A percentile compares a stretch with the other conserved stretches of the same genome.
phyloP scores from a whole-genome alignment of 805 yeast genomes.

The Candida hispaniensis region DNA sequence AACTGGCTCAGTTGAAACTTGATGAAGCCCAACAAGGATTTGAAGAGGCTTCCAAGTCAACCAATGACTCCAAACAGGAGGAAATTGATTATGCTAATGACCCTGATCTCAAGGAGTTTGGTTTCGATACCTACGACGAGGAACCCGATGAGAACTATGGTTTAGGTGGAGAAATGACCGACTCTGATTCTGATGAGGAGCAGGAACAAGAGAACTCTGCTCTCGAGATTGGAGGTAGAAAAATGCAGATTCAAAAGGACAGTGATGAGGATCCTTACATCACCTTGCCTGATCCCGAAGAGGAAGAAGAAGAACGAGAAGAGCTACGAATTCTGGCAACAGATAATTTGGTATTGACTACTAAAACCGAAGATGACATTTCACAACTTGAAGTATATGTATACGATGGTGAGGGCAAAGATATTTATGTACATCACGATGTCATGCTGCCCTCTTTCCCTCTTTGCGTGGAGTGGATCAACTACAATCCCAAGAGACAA shows the following conservation, averaged over 20 bases:
- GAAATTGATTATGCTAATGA: constrained; percentile 17
- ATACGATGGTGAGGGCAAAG: constrained; percentile 63
- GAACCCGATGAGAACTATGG: constrained; percentile 39
- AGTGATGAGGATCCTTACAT: constrained; percentile 50
- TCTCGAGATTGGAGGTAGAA: constrained; percentile 36
- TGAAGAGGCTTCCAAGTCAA: constrained; percentile 29
- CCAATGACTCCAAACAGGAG: constrained; percentile 15
- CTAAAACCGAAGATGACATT: constrained; percentile 93
- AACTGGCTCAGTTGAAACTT: constrained; percentile 73
- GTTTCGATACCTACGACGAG: constrained; percentile 74
- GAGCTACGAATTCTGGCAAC: constrained; percentile 82
- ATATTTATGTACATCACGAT: constrained; percentile 90
- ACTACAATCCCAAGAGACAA: constrained; percentile 40
- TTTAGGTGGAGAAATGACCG: constrained; percentile 54
- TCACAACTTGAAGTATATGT: constrained; percentile 88
- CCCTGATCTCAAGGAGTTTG: constrained; percentile 62
- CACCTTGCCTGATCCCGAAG: constrained; percentile 49
- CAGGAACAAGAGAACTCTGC: constrained; percentile 46
- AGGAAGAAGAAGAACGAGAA: constrained; percentile 61
- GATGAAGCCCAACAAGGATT: constrained; percentile 62
- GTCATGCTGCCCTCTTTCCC: constrained; percentile 96
- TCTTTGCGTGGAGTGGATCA: constrained; percentile 90
- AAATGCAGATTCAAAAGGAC: constrained; percentile 33
- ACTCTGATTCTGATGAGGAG: constrained; percentile 42
- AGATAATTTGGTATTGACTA: constrained; percentile 79